A percentile compares a stretch with the other conserved stretches of the same genome.
Conservation (phyloP, 1,139 yeast species). For the Candida anutae region DNA sequence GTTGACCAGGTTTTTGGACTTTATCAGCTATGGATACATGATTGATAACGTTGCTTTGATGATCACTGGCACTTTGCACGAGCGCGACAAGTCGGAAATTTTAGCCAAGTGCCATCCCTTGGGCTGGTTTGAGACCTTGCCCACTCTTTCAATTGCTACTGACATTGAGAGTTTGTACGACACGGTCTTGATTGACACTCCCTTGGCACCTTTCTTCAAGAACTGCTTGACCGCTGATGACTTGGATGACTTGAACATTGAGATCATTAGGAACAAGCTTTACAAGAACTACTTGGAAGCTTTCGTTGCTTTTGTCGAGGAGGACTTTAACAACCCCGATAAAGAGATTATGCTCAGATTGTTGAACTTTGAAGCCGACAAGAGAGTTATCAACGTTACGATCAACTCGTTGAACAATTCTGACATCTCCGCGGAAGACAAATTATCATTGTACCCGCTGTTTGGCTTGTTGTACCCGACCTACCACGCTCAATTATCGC, state of each 20-base stretch:
- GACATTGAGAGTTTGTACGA: conserved; percentile 88
- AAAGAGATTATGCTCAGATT: conserved; percentile 71
- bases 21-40: conserved; percentile 93
- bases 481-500: conserved; percentile 62
- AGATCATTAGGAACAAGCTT: conserved; percentile 83
- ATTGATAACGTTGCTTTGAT: conserved; percentile 93
- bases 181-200: conserved; percentile 94
- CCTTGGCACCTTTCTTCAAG: conserved; percentile 92
- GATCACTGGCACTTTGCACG: conserved; percentile 96
- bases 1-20: conserved; percentile 77
- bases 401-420: conserved; percentile 78
- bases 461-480: conserved; percentile 77
- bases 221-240: conserved; percentile 90
- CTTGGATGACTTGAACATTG: conserved; percentile 91
- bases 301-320: conserved; percentile 58
- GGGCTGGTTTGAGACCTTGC: conserved; percentile 98
- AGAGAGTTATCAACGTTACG: conserved; percentile 86
- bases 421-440: conserved; percentile 65
- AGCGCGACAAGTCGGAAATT: conserved; percentile 82
- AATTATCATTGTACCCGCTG: conserved; percentile 62
- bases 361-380: conserved; percentile 88
- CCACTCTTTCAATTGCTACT: conserved; percentile 89
- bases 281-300: conserved; percentile 92
- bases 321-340: conserved; percentile 66
- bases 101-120: conserved; percentile 88